Evolutionary conservation across 345 rosid species (phyloP).

Genomic region (Pistacia vera): DNA sequence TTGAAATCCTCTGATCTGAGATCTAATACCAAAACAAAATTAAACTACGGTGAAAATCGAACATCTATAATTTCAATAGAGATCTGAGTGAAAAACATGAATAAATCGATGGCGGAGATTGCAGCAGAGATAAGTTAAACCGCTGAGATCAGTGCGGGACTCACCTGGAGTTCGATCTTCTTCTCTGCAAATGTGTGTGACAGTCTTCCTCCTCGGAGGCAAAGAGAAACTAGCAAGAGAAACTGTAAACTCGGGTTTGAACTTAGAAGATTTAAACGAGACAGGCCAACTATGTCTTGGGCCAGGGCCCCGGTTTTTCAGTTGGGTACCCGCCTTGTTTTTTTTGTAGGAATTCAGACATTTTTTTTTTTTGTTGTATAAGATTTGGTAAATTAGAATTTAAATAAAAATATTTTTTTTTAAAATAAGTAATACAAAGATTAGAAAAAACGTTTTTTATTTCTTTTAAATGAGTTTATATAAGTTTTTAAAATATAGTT

Average conservation of each 20-base stretch:
- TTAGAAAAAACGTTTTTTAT: too few species aligned
- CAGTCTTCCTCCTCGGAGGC: background rate
- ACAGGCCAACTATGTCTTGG: background rate
- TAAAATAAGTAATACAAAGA: too few species aligned
- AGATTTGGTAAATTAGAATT: too few species aligned
- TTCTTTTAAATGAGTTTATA: too few species aligned
- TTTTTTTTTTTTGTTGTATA: too few species aligned
- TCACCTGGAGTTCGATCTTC: constrained; percentile 5
- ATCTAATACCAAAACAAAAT: constrained; percentile 2
- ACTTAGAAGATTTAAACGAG: background rate
- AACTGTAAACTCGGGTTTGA: too few species aligned
- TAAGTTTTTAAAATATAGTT: too few species aligned
- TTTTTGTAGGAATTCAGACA: too few species aligned
- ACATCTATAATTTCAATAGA: background rate
- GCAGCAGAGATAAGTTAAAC: background rate
- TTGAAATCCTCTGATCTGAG: constrained; percentile 1
- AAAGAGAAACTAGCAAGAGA: background rate
- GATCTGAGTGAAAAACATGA: background rate
- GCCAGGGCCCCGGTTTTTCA: background rate
- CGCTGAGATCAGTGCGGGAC: background rate
- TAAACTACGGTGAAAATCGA: too few species aligned
- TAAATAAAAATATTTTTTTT: too few species aligned
- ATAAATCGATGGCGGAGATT: background rate
- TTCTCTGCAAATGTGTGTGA: background rate
- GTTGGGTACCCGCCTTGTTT: background rate